Percentiles rank a stretch among this genome's conserved stretches.
Evolutionary conservation across 192 early-diverging fungal genomes (phyloP).

Genomic region (Chytriomyces hyalinus): DNA sequence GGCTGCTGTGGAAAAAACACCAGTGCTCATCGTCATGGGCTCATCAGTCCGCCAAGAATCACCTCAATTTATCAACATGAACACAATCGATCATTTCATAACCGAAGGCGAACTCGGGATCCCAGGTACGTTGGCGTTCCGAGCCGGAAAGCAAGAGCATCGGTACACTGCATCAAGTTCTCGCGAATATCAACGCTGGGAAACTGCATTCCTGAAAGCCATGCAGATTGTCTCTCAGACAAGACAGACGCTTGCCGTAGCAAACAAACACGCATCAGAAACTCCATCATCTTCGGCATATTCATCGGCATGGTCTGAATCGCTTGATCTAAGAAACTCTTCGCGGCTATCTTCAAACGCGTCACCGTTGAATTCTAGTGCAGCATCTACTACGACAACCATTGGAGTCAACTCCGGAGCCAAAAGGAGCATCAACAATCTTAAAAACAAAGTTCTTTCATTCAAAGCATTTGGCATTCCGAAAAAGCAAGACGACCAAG

Average conservation of each 20-base stretch:
- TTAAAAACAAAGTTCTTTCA: conserved; percentile 1
- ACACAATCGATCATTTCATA: conserved; percentile 29
- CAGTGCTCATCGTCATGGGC: conserved; percentile 24
- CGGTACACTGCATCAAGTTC: conserved; percentile 14
- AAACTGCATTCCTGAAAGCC: conserved; percentile 14
- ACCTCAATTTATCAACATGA: conserved; percentile 28
- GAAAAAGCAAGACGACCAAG: not conserved
- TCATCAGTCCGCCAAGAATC: not conserved
- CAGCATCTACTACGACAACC: not conserved
- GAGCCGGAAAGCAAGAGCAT: conserved; percentile 21
- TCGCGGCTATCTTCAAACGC: not conserved
- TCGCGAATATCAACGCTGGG: conserved; percentile 34
- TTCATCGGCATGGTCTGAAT: not conserved
- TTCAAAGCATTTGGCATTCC: conserved; percentile 14
- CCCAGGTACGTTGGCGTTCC: conserved; percentile 16
- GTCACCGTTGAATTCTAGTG: not conserved
- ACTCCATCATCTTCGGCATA: no score
- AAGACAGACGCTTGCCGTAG: not conserved
- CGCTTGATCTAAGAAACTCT: conserved; percentile 6
- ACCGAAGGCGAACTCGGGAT: conserved; percentile 22
- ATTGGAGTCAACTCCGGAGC: not conserved
- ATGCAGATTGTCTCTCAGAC: conserved; percentile 5
- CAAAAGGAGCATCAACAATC: not conserved
- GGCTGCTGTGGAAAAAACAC: conserved; percentile 33
- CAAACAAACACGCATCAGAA: not conserved